phyloP scores from a whole-genome alignment of 108 stramenopile genomes.

The Asterionellopsis glacialis region DNA sequence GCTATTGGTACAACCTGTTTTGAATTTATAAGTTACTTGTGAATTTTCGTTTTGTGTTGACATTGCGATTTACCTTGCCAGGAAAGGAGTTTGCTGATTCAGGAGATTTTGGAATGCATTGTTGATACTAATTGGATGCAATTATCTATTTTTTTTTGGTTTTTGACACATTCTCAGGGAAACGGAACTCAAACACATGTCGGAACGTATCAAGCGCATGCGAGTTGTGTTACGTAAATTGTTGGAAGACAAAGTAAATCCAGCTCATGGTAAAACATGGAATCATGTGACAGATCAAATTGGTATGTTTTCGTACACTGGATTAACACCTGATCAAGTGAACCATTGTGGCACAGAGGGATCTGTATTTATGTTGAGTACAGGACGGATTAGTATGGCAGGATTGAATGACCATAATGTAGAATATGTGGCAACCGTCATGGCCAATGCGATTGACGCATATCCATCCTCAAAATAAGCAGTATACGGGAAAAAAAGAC shows the following conservation, averaged over 20 bases:
- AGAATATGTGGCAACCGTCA: too few species aligned
- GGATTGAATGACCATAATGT: slow-evolving; percentile 87
- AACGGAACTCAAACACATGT: slow-evolving; percentile 43
- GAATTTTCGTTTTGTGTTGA: too few species aligned
- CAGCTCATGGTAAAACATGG: slow-evolving; percentile 77
- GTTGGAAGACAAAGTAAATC: slow-evolving; percentile 52
- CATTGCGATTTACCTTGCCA: too few species aligned
- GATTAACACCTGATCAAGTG: slow-evolving; percentile 82
- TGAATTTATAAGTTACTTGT: too few species aligned
- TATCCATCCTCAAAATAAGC: too few species aligned
- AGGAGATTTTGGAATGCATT: too few species aligned
- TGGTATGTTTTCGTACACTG: slow-evolving; percentile 96
- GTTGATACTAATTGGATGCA: too few species aligned
- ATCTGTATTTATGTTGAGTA: slow-evolving; percentile 82
- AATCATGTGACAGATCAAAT: slow-evolving; percentile 89
- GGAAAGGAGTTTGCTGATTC: too few species aligned
- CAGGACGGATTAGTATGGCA: slow-evolving; percentile 92
- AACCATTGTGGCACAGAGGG: slow-evolving; percentile 60
- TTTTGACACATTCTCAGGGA: slow-evolving; percentile 4
- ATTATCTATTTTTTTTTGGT: too few species aligned
- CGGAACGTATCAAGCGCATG: slow-evolving; percentile 85
- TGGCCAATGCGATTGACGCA: too few species aligned
- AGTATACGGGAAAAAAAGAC: too few species aligned
- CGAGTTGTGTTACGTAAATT: slow-evolving; percentile 62
- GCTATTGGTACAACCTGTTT: too few species aligned